Evolutionary conservation across 305 asterid species (phyloP), one percentile per base, ranked within the genome.

Genomic region (Rubia balearica): DNA sequence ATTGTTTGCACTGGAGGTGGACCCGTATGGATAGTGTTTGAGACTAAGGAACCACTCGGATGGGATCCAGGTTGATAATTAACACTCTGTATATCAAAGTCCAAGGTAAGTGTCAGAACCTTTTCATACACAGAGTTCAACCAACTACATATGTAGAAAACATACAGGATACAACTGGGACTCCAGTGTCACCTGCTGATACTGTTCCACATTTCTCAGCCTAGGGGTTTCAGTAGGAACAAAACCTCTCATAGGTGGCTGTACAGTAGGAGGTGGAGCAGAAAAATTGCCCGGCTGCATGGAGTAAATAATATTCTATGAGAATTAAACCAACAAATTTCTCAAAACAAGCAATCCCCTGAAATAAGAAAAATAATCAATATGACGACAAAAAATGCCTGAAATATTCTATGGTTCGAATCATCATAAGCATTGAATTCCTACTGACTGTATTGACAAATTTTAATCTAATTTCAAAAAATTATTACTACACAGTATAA

Each of bases 131-230:
- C 61, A 49, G 13, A 51, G 38, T 45, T 69, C 55, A 45, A 65
- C 27, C 40, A 46, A 68, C 43, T 45, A 68, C 7, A 63, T 64
- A 53, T 70, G 22, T 24, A 43, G 56, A 69, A 57, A 55, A 75
- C 97, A 65, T 91, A 94, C 99, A 24, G 97, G 90, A 85, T 91
- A 94, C 69, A 94, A 83, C 80, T 94, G 98, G 71, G 98, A 86
- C 73, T 87, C 90, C 91, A 92, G 78, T 56, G 92, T 73, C 24
- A 96, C 96, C 85, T 92, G 99, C 85, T 95, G 99, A 85, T 92
- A 95, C 81, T 87, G 90, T 80, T 87, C 98, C 30, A 81, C 86
- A 56, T 95, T 90, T 83, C 81, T 85, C 75, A 95, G 80, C 64
- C 81, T 45, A 72, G 90, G 97, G 61, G 95, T 89, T 74, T 85